phyloP scores from a whole-genome alignment of 805 yeast genomes.

The Metschnikowia amazonensis region DNA sequence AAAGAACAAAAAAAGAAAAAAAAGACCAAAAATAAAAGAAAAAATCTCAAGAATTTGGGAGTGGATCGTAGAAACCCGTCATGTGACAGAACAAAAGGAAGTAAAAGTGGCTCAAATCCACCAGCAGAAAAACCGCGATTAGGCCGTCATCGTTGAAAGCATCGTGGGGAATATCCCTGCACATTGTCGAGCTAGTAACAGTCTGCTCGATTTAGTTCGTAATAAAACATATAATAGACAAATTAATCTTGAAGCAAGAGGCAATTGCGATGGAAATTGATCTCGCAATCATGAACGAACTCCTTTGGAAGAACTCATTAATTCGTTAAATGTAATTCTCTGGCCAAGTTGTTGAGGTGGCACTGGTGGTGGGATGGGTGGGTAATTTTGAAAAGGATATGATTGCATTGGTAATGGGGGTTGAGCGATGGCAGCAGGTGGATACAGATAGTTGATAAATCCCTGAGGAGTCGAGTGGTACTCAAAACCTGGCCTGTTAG shows the following conservation, averaged over 20 bases:
- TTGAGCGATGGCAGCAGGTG: slow-evolving; percentile 17
- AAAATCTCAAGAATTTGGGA: not conserved
- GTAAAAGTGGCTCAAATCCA: not conserved
- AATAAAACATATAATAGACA: slow-evolving; percentile 2
- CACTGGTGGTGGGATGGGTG: slow-evolving; percentile 15
- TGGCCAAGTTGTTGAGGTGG: slow-evolving; percentile 5
- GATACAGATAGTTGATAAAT: slow-evolving; percentile 29
- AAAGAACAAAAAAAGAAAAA: slow-evolving; percentile 3
- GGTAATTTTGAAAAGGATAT: slow-evolving; percentile 14
- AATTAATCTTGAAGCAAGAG: not conserved
- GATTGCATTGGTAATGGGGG: slow-evolving; percentile 17
- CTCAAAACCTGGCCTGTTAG: slow-evolving; percentile 30
- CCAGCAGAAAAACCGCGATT: not conserved
- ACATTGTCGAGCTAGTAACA: not conserved
- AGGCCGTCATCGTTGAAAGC: not conserved
- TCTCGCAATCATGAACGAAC: not conserved
- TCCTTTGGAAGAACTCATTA: slow-evolving; percentile 27
- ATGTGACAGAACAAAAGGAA: not conserved
- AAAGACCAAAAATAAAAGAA: not conserved
- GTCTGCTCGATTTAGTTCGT: not conserved
- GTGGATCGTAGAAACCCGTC: not conserved
- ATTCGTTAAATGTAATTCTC: slow-evolving; percentile 38
- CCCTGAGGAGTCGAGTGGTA: slow-evolving; percentile 32
- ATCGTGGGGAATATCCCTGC: not conserved
- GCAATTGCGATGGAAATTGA: not conserved